Percentiles rank a stretch among this genome's conserved stretches.
Evolutionary conservation across 768 basidiomycete genomes (phyloP).

Genomic region (Leucosporidium creatinivorum): DNA sequence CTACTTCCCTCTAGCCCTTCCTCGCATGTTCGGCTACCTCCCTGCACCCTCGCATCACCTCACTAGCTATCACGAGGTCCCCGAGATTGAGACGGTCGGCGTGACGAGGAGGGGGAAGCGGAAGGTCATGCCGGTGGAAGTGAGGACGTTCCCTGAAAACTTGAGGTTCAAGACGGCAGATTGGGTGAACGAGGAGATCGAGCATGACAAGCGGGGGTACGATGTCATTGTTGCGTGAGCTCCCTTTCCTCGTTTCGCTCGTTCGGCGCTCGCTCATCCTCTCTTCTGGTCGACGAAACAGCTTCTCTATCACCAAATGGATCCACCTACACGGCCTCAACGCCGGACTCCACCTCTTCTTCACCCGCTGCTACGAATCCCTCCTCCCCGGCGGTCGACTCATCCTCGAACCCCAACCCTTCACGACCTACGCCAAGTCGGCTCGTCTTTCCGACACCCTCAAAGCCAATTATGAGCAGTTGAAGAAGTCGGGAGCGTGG

Average conservation of each 20-base stretch:
- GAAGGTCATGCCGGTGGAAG: constrained; percentile 19
- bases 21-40: constrained; percentile 66
- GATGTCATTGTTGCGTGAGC: constrained; percentile 73
- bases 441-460: constrained; percentile 55
- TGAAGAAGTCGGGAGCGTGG: constrained; percentile 48
- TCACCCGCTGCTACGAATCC: constrained; percentile 53
- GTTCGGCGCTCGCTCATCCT: not conserved
- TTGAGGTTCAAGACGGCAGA: constrained; percentile 63
- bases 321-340: constrained; percentile 79
- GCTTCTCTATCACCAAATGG: constrained; percentile 86
- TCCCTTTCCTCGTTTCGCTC: not conserved
- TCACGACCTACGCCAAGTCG: constrained; percentile 75
- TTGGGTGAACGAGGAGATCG: constrained; percentile 57
- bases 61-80: constrained; percentile 21
- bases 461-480: constrained; percentile 53
- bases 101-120: constrained; percentile 8
- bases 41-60: constrained; percentile 53
- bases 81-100: constrained; percentile 9
- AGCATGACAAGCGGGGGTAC: constrained; percentile 53
- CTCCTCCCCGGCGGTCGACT: constrained; percentile 58
- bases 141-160: constrained; percentile 64
- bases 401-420: constrained; percentile 74
- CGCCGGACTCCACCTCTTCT: constrained; percentile 61
- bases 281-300: constrained; percentile 38
- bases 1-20: constrained; percentile 71